Evolutionary conservation across 768 basidiomycete species (phyloP).

Genomic region (Aureoboletus auriporus): DNA sequence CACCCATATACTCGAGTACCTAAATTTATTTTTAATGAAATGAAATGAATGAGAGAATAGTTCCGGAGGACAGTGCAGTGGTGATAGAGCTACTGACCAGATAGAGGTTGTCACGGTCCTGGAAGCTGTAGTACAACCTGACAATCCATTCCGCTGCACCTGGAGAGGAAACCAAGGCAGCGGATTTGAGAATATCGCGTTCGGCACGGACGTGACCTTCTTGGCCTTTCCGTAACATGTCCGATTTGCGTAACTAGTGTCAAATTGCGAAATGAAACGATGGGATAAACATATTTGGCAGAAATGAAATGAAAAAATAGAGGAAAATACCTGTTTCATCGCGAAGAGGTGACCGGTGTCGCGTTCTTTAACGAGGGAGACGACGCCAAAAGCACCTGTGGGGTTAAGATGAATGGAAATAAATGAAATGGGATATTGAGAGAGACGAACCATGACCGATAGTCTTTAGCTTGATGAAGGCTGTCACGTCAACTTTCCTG

Average conservation of each 20-base stretch:
- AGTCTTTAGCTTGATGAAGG: conserved; percentile 87
- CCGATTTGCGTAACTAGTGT: conserved; percentile 72
- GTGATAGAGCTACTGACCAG: conserved; percentile 58
- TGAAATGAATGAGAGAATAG: conserved; percentile 47
- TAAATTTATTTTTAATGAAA: conserved; percentile 48
- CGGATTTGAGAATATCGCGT: conserved; percentile 89
- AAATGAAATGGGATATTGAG: conserved; percentile 23
- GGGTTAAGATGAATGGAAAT: conserved; percentile 25
- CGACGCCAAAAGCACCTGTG: conserved; percentile 92
- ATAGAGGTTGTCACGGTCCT: conserved; percentile 93
- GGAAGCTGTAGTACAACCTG: conserved; percentile 87
- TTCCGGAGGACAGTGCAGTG: conserved; percentile 24
- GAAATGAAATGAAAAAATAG: conserved; percentile 23
- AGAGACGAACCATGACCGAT: conserved; percentile 79
- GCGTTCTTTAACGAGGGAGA: conserved; percentile 85
- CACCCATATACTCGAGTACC: conserved; percentile 95
- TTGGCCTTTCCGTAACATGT: conserved; percentile 95
- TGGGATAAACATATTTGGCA: conserved; percentile 22
- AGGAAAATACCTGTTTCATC: conserved; percentile 83
- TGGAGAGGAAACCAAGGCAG: conserved; percentile 72
- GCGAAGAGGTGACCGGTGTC: conserved; percentile 79
- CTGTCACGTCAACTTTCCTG: conserved; percentile 76
- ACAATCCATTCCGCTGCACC: conserved; percentile 91
- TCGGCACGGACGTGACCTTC: conserved; percentile 97
- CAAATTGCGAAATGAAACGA: conserved; percentile 23